Base-by-base conservation (phyloP, 2,329 filamentous ascomycete genomes). In the Botrytis squamosa region DNA sequence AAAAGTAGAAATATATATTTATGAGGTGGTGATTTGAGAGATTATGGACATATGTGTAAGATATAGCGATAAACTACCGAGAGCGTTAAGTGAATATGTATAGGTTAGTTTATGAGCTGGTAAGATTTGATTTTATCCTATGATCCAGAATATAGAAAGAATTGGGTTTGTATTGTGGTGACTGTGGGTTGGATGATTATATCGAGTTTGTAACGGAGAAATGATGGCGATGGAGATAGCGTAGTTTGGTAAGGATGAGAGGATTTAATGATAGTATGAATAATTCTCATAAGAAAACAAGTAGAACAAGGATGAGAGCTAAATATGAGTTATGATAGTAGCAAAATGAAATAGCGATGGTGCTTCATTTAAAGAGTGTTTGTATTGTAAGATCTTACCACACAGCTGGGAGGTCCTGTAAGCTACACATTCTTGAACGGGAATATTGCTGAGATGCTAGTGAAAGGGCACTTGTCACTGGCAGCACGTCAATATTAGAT, bases 1-100 rank as follows among this genome's bases (percentile, higher is more conserved):
- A n/a, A 4, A 6, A n/a, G 6, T 4, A 1, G 1, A 4, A 14
- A 0, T n/a, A 6, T 1, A 0, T 14, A 0, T 0, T n/a, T 52
- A 4, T 3, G 25, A 52, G 4, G 4, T 25, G 8, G 10, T 12
- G 1, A 52, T 14, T 5, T 0, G 46, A 14, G 10, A 1, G 22
- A 5, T 52, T 52, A 12, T 52, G 10, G 1, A 14, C 3, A 33
- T 33, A 33, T 33, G 33, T 33, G 33, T 4, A 33, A 33, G 33
- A 33, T 33, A 0, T 33, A 33, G 10, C 1, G 1, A 25, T 6
- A 25, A 14, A n/a, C 9, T 1, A 5, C 6, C 1, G 12, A 52
- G 12, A n/a, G 49, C 0, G 4, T 52, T 12, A 25, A n/a, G 49
- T 14, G 25, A 14, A n/a, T 0, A n/a, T 14, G 12, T 16, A 5